Percentiles rank a stretch among this genome's conserved stretches.
Evolutionary conservation across 139 green algal species (phyloP).

Genomic region (Mychonastes homosphaera): DNA sequence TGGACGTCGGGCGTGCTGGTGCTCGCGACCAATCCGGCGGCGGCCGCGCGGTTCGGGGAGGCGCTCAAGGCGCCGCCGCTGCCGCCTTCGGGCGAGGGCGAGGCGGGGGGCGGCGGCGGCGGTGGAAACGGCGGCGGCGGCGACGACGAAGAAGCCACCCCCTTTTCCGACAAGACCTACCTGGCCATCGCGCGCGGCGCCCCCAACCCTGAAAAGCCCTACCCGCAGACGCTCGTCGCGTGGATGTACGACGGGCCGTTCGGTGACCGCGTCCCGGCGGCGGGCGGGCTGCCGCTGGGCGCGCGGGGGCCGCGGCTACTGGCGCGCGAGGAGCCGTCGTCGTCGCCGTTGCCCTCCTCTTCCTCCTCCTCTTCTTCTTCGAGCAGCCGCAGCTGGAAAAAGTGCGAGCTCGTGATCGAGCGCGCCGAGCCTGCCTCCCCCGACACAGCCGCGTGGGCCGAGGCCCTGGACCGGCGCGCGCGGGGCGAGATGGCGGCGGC

Average conservation of each 20-base stretch:
- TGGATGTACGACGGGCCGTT: slow-evolving; percentile 5
- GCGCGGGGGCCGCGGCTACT: too few relatives aligned
- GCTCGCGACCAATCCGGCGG: slow-evolving; percentile 11
- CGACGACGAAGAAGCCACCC: too few relatives aligned
- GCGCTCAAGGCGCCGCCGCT: slow-evolving; percentile 5
- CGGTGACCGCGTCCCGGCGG: too few relatives aligned
- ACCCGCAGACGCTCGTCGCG: background rate
- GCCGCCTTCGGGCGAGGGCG: background rate
- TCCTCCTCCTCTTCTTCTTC: too few relatives aligned
- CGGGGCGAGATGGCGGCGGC: too few relatives aligned
- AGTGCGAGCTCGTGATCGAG: too few relatives aligned
- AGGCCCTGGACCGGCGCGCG: background rate
- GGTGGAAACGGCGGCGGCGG: background rate
- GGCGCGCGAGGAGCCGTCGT: too few relatives aligned
- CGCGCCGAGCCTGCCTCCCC: slow-evolving; percentile 1
- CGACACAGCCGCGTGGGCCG: background rate
- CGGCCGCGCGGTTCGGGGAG: slow-evolving; percentile 9
- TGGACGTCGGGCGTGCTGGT: slow-evolving; percentile 24
- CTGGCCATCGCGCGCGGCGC: background rate
- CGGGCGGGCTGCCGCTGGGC: too few relatives aligned
- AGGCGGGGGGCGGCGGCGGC: slow-evolving; percentile 6
- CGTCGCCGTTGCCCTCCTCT: too few relatives aligned
- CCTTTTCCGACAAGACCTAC: too few relatives aligned
- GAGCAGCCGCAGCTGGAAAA: too few relatives aligned
- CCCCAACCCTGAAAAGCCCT: background rate